These are phyloP conservation scores for Cladosporium sp. DNA, from an alignment of 2,329 filamentous ascomycete species.

Conservation along the genomic window DNA sequence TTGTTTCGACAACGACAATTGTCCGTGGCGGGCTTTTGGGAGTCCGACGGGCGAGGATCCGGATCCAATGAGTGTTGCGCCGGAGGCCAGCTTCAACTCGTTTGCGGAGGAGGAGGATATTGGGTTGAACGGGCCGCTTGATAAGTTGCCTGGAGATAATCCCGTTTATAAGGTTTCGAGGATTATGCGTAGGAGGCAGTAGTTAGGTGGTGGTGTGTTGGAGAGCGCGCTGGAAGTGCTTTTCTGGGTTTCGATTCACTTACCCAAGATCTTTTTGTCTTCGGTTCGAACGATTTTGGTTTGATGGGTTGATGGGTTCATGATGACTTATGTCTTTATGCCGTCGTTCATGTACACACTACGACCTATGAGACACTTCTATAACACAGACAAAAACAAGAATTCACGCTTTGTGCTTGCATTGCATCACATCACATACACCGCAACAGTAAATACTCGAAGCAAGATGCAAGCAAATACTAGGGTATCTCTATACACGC, in stretches of 20 bases:
- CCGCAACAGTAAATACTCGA: neutral
- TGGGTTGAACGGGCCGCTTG: constrained; percentile 42
- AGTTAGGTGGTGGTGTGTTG: neutral
- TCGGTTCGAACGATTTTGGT: neutral
- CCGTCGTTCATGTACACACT: neutral
- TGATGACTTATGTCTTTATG: neutral
- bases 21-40: constrained; percentile 55
- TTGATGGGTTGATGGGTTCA: neutral
- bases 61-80: constrained; percentile 14
- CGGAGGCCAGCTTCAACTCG: neutral
- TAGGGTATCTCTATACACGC: neutral
- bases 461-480: neutral
- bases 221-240: neutral
- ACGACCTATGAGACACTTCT: neutral
- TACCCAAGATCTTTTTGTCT: no score
- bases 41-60: constrained; percentile 17
- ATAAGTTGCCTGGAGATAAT: constrained; percentile 57
- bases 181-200: neutral
- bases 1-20: constrained; percentile 63
- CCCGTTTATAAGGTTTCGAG: constrained; percentile 38
- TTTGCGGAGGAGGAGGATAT: constrained; percentile 32
- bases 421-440: neutral
- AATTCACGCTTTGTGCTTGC: neutral
- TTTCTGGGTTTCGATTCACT: neutral
- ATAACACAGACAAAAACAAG: neutral